These are phyloP conservation scores for Pythium folliculosum DNA, from an alignment of 352 stramenopile genomes.

Conservation along the genomic window DNA sequence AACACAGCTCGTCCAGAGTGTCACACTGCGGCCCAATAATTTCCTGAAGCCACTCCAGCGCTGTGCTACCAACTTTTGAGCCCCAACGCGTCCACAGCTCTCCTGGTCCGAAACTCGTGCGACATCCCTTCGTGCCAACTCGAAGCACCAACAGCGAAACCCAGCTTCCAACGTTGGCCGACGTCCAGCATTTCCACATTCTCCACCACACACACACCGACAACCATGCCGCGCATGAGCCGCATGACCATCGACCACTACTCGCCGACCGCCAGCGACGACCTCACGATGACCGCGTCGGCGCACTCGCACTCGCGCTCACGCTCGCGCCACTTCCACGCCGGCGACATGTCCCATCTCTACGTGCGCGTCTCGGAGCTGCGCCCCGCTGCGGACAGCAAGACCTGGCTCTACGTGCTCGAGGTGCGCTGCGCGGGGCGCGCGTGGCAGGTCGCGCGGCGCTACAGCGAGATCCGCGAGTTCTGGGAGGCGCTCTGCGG, in stretches of 20 bases:
- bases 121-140: not conserved
- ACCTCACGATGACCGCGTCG: not conserved
- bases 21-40: conserved; percentile 22
- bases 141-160: not conserved
- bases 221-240: conserved; percentile 10
- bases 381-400: conserved; percentile 45
- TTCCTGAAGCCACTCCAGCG: conserved; percentile 20
- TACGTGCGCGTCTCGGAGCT: conserved; percentile 59
- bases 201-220: conserved; percentile 6
- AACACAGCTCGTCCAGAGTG: conserved; percentile 6
- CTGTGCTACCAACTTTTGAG: not conserved
- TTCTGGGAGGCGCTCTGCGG: conserved; percentile 60
- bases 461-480: conserved; percentile 76
- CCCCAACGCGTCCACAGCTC: not conserved
- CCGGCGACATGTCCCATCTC: conserved; percentile 51
- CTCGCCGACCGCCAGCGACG: not conserved
- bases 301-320: not conserved
- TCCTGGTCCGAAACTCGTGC: not conserved
- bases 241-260: conserved; percentile 20
- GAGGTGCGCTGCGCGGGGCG: conserved; percentile 50
- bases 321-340: conserved; percentile 18
- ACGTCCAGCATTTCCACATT: conserved; percentile 8
- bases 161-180: not conserved
- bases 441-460: conserved; percentile 54
- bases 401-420: conserved; percentile 70